Evolutionary conservation across 202 grass and related monocot species (phyloP), one percentile per base, ranked within the genome.

Genomic region (Hordeum pubiflorum): DNA sequence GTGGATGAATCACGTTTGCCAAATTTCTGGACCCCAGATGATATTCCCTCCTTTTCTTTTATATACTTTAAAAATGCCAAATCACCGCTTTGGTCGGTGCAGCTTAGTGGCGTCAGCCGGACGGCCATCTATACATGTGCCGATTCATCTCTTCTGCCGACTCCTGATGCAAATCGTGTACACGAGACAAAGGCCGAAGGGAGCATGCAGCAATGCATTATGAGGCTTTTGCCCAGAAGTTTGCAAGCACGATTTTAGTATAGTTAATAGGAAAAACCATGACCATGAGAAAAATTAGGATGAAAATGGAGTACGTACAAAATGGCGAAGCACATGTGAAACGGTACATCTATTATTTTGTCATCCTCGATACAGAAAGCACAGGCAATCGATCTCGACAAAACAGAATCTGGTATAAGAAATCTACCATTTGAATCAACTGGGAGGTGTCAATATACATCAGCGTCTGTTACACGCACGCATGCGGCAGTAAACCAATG

Each of bases 351-450:
- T 43, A 22, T 40, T 63, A 40, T 40, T 70, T 5, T 2, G 36
- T 65, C 82, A 22, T 72, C 55, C 21, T 63, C 12, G 22, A 14
- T 74, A 29, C 23, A 48, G 1, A 17, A 24, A 76, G 63, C 32
- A 63, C 9, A 34, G 29, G 74, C 40, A 83, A 13, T 50, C 62
- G 39, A 33, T 72, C 48, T 40, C 54, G 14, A 74, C 48, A 82
- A 73, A 85, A 82, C 38, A 67, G 73, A 21, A 74, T 41, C 11
- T 37, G 40, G 72, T 33, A 50, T 60, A 13, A 60, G 9, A 43
- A 32, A 29, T 33, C 58, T 85, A 82, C 48, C 10, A 61, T 74
- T 52, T 66, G 44, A 83, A 89, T 76, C 74, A 61, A 86, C 82
- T 82, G 32, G 18, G 76, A 23, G 10, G 48, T 21, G 40, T 14